A percentile compares a stretch with the other conserved stretches of the same genome.
These are phyloP conservation scores for Microcos paniculata DNA, from an alignment of 345 rosid species.

Conservation along the genomic window DNA sequence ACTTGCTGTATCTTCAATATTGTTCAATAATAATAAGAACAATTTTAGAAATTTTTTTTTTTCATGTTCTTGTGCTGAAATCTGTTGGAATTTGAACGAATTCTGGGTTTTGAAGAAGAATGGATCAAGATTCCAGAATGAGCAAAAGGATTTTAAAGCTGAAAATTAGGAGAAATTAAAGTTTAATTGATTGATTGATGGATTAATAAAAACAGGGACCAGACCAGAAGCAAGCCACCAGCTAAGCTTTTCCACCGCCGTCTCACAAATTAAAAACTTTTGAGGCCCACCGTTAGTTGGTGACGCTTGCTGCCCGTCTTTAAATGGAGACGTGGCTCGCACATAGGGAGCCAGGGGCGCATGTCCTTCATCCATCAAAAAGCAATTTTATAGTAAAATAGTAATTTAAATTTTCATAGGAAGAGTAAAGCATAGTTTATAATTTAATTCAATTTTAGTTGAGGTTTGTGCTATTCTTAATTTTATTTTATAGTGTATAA, in stretches of 20 bases:
- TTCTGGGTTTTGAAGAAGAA: not conserved
- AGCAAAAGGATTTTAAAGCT: not conserved
- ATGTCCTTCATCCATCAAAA: not conserved
- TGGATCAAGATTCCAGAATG: not conserved
- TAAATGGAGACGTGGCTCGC: not conserved
- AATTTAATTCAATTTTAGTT: not conserved
- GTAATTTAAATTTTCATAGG: no score
- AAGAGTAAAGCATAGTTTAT: no score
- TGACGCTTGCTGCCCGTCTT: not conserved
- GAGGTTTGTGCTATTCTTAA: not conserved
- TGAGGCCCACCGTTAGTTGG: not conserved
- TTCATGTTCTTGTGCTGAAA: not conserved
- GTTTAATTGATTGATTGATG: not conserved
- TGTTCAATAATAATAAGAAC: not conserved
- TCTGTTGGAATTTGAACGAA: not conserved
- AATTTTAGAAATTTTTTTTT: not conserved
- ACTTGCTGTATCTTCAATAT: slow-evolving; percentile 9
- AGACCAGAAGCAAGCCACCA: not conserved
- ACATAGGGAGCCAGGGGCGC: not conserved
- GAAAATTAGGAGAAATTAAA: not conserved
- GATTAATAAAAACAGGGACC: no score
- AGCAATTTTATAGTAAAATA: no score
- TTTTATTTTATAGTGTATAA: not conserved
- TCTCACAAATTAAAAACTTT: not conserved
- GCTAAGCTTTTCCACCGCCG: not conserved